Evolutionary conservation across 352 stramenopile genomes (phyloP), one percentile per base, ranked within the genome.

Genomic region (Thraustotheca clavata): DNA sequence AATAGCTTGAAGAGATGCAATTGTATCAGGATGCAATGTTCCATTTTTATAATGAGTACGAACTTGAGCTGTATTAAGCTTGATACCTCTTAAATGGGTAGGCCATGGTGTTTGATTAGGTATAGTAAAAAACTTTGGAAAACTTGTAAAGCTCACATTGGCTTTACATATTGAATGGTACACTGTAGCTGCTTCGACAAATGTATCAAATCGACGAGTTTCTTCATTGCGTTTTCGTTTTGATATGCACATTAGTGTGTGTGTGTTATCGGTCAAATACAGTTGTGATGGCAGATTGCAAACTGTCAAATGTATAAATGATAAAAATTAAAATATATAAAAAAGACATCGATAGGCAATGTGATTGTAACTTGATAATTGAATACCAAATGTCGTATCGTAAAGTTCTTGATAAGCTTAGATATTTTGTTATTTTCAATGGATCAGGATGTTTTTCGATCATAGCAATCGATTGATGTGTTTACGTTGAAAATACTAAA

Each of bases 41-140:
- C 38, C 38, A 34, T 54, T 54, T 46, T 65, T 65, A 33, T 65
- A 65, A 20, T 65, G 57, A n/a, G 46, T 65, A 46, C 57, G 57
- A 8, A 65, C 57, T 65, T 65, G 57, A 12, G 57, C 57, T 33
- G 57, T 65, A 46, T 65, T 65, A 46, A 65, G 57, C 29, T 65
- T 65, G 0, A 54, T 20, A 33, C 57, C 57, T 26, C 31, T 40
- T 40, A 65, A 46, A 26, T 65, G 57, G 16, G 7, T 14, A 8
- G 57, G 57, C 57, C 57, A 65, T 24, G 57, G 57, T 4, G 1
- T 29, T 24, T 65, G 24, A 26, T 24, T 48, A 3, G 57, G 57
- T n/a, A 65, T 54, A 11, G 57, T 65, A 41, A 46, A 65, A n/a
- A 65, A 20, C 38, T 65, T 65, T 1, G 57, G 57, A 35, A 65